A percentile compares a stretch with the other conserved stretches of the same genome.
Evolutionary conservation across 2,329 filamentous ascomycete genomes (phyloP).

Genomic region (Talaromyces albobiverticillius): DNA sequence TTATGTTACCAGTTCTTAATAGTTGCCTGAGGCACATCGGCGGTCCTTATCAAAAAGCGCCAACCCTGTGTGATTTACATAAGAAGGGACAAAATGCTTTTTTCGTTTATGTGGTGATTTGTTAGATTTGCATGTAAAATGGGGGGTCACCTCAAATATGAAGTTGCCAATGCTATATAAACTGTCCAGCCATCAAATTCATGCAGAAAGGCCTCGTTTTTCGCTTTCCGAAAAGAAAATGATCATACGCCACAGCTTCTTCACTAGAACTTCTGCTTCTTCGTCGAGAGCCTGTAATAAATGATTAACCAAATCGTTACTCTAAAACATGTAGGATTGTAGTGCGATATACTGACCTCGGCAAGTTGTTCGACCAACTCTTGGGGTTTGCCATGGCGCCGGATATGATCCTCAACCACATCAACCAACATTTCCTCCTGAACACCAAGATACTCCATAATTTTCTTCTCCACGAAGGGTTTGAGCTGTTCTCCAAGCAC

Average conservation of each 20-base stretch:
- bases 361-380: slow-evolving; percentile 81
- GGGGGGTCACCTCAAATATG: too few species aligned
- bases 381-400: slow-evolving; percentile 69
- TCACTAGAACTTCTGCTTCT: slow-evolving; percentile 88
- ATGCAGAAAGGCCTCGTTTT: slow-evolving; percentile 71
- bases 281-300: slow-evolving; percentile 74
- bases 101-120: too few species aligned
- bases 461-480: slow-evolving; percentile 97
- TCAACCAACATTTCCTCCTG: slow-evolving; percentile 95
- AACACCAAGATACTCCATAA: slow-evolving; percentile 92
- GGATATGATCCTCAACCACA: slow-evolving; percentile 82
- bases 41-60: too few species aligned
- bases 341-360: slow-evolving; percentile 58
- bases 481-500: slow-evolving; percentile 81
- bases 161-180: too few species aligned
- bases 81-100: too few species aligned
- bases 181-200: neutral
- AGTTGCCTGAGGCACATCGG: too few species aligned
- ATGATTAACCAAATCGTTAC: slow-evolving; percentile 31
- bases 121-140: too few species aligned
- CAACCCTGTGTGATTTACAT: too few species aligned
- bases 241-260: slow-evolving; percentile 97
- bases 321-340: neutral
- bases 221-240: slow-evolving; percentile 97
- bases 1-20: too few species aligned